Evolutionary conservation across 148 eudicot genomes (phyloP).

Genomic region (Rhododendron williamsianum): DNA sequence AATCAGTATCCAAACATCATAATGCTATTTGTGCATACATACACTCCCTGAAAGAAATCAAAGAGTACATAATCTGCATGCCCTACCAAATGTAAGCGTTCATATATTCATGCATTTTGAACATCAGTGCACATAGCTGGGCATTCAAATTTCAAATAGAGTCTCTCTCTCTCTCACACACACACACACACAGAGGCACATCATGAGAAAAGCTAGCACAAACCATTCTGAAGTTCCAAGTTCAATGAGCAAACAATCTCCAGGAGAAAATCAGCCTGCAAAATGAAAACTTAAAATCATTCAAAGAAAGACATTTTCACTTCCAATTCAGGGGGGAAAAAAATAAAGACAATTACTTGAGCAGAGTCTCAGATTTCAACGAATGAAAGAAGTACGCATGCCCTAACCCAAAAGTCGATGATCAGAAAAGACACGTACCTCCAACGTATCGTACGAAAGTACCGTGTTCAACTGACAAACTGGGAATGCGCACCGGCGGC

Average conservation of each 20-base stretch:
- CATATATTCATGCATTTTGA: background rate
- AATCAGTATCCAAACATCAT: background rate
- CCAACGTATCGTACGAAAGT: background rate
- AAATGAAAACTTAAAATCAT: background rate
- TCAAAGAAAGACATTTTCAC: background rate
- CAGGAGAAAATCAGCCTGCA: background rate
- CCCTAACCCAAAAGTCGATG: background rate
- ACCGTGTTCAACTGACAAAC: background rate
- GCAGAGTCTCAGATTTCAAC: background rate
- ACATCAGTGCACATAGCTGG: background rate
- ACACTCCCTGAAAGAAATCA: background rate
- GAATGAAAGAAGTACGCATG: background rate
- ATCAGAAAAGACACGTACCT: constrained; percentile 5
- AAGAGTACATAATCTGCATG: background rate
- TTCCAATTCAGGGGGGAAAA: background rate
- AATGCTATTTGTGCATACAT: background rate
- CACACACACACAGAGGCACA: background rate
- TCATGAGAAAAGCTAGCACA: background rate
- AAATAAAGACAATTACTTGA: background rate
- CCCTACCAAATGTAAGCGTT: background rate
- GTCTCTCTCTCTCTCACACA: background rate
- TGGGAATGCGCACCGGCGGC: constrained; percentile 4
- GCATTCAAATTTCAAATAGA: background rate
- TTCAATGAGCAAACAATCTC: background rate
- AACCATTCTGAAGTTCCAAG: constrained; percentile 11